These are phyloP conservation scores for Rhododendron vialii DNA, from an alignment of 148 eudicot species.

Conservation along the genomic window DNA sequence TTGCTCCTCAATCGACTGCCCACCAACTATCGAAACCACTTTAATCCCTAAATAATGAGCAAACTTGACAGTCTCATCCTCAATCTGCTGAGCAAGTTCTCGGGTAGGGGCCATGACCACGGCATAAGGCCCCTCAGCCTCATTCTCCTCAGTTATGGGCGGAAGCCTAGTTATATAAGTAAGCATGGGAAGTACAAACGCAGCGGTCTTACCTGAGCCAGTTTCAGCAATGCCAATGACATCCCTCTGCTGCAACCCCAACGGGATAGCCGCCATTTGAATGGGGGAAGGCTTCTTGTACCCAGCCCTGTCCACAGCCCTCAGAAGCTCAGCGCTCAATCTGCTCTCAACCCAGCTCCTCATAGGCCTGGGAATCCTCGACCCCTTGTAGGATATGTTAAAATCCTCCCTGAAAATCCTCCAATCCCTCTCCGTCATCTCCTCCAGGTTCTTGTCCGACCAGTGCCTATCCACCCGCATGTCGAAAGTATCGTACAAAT, in stretches of 20 bases:
- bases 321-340: conserved; percentile 52
- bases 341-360: conserved; percentile 80
- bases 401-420: conserved; percentile 81
- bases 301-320: conserved; percentile 55
- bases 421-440: conserved; percentile 83
- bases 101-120: conserved; percentile 92
- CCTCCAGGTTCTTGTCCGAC: conserved; percentile 41
- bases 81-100: conserved; percentile 85
- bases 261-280: conserved; percentile 46
- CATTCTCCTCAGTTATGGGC: conserved; percentile 40
- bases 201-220: conserved; percentile 53
- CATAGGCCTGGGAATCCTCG: conserved; percentile 70
- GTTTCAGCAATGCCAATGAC: conserved; percentile 46
- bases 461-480: conserved; percentile 45
- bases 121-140: conserved; percentile 86
- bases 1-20: conserved; percentile 85
- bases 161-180: conserved; percentile 48
- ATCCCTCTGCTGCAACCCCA: conserved; percentile 44
- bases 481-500: conserved; percentile 53
- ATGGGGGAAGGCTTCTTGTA: conserved; percentile 39
- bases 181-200: conserved; percentile 50
- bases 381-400: conserved; percentile 78
- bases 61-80: conserved; percentile 76
- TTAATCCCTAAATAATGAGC: conserved; percentile 68
- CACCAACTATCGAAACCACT: conserved; percentile 85